These are phyloP conservation scores for Blastocladiella britannica DNA, from an alignment of 192 early-diverging fungal genomes.

Conservation along the genomic window DNA sequence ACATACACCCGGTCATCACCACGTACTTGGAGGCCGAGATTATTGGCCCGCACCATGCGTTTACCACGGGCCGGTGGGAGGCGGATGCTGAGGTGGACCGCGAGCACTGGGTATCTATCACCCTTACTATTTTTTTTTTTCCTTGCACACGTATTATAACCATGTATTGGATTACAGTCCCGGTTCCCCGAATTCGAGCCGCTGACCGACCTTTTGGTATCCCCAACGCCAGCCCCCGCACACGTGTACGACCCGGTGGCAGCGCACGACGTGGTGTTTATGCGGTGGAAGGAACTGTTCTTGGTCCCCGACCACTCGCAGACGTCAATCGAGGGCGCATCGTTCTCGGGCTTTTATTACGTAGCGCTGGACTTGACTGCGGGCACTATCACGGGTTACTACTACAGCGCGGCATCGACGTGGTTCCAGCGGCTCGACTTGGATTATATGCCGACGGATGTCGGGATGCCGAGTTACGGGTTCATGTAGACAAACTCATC, in stretches of 20 bases:
- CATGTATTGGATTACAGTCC: constrained; percentile 17
- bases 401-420: constrained; percentile 12
- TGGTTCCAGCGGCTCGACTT: neutral
- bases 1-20: constrained; percentile 55
- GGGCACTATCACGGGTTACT: constrained; percentile 42
- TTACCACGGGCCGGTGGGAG: constrained; percentile 68
- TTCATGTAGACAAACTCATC: too few species aligned
- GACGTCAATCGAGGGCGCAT: constrained; percentile 52
- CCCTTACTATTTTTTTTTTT: constrained; percentile 11
- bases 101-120: constrained; percentile 45
- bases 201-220: constrained; percentile 19
- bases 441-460: neutral
- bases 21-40: constrained; percentile 82
- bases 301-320: constrained; percentile 70
- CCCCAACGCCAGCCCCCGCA: constrained; percentile 14
- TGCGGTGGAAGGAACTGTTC: constrained; percentile 90
- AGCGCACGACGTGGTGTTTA: constrained; percentile 48
- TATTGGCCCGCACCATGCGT: constrained; percentile 51
- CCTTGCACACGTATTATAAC: neutral
- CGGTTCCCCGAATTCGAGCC: constrained; percentile 16
- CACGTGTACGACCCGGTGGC: constrained; percentile 11
- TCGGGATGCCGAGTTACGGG: too few species aligned
- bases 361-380: constrained; percentile 49
- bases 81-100: constrained; percentile 50
- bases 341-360: constrained; percentile 81